Base-by-base conservation (phyloP, 345 rosid genomes). In the Laguncularia racemosa region DNA sequence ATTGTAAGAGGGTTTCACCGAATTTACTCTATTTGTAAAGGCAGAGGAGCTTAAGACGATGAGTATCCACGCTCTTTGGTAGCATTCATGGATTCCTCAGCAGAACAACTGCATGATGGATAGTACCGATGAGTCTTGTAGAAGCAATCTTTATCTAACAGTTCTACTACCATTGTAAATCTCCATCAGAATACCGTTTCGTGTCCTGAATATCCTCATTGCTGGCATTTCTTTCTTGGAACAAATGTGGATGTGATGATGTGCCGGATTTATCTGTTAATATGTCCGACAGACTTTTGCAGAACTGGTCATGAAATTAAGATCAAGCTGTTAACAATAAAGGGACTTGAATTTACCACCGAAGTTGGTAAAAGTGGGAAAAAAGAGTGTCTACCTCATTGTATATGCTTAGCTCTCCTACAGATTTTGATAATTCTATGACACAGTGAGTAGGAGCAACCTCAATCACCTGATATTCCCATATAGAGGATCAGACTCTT, bases 371-470 rank as follows among this genome's bases (percentile, higher is more conserved):
- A 8, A 21, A 33, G 15, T 18, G 21, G 51, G 2, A 17, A 21
- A 14, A 50, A 57, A 17, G 18, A 50, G 14, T 13, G 21, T 12
- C n/a, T 48, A 84, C 96, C 89, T 86, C 83, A 64, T 76, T 77
- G 70, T 86, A 92, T 23, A 71, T 54, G 53, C 68, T 67, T 49
- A 80, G 60, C 64, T 89, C 83, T 63, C 91, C 95, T 52, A 81
- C 84, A 33, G 93, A 76, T 77, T 86, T 88, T 52, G 97, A 79
- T 76, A 89, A 77, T 77, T 92, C 93, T 44, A 92, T 69, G 13
- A 86, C 91, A 60, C 98, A 92, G 67, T 81, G 84, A 17, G 80
- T 78, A 15, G 98, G 98, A 66, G 96, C 76, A 59, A 86, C 95
- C 62, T 77, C 88, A 2, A 83, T 84, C 61, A 88, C 96, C 91